A percentile compares a stretch with the other conserved stretches of the same genome.
Conservation (phyloP, 306 rosid genomes). For the Crotalaria pallida region DNA sequence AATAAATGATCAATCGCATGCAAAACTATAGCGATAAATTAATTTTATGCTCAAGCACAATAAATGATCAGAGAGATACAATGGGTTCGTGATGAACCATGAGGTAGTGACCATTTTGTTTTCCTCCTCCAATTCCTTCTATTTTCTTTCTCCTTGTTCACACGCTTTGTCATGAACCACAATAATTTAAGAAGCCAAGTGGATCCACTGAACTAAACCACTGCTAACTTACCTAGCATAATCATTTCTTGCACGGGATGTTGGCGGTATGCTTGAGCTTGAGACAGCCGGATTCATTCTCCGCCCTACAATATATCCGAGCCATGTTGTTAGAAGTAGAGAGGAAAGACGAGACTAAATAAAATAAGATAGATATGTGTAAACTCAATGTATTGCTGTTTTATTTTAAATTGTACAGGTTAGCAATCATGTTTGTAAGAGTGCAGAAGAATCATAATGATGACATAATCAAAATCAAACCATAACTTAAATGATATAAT, state of each 20-base stretch:
- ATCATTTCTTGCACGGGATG: constrained; percentile 83
- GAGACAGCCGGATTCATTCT: constrained; percentile 71
- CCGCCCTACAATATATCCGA: constrained; percentile 55
- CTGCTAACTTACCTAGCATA: constrained; percentile 65
- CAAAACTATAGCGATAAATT: constrained; percentile 51
- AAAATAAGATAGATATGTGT: not conserved
- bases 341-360: too few relatives aligned
- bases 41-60: constrained; percentile 63
- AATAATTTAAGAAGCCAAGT: not conserved
- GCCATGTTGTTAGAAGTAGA: too few relatives aligned
- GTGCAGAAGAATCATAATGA: too few relatives aligned
- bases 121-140: not conserved
- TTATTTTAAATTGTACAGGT: too few relatives aligned
- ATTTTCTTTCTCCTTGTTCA: not conserved
- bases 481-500: too few relatives aligned
- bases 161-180: constrained; percentile 34
- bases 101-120: constrained; percentile 28
- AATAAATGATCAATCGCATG: constrained; percentile 45
- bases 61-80: constrained; percentile 45
- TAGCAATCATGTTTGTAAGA: too few relatives aligned
- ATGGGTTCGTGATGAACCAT: constrained; percentile 40
- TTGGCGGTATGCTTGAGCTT: constrained; percentile 82
- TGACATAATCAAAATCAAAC: too few relatives aligned
- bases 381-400: too few relatives aligned
- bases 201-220: constrained; percentile 25